Base-by-base conservation (phyloP, 1,284 basidiomycete species). In the Pulchroboletus neoregius region DNA sequence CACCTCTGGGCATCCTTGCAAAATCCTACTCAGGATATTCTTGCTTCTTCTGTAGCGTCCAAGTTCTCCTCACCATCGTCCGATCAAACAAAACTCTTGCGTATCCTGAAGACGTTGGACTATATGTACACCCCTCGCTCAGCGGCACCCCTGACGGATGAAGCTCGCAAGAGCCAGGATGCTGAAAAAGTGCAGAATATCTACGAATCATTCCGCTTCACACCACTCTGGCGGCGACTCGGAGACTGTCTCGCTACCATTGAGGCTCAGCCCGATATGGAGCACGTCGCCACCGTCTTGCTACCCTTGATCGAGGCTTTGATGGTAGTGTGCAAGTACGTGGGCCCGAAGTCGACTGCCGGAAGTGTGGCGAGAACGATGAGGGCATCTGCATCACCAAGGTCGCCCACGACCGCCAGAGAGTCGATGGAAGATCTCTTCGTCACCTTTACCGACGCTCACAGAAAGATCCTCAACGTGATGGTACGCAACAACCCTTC, bases 401-500 rank as follows among this genome's bases (percentile, higher is more conserved):
- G 72, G 53, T 84, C 83, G 2, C 81, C 83, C 12, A 73, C 78
- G 23, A 81, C 79, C 4, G 72, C 82, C 18, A 75, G 76, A 48
- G 85, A 89, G 58, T 79, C 84, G 2, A 84, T 84, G 78, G 88
- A 91, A 53, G 91, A 94, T 53, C 75, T 94, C 22, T 99, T 99
- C 67, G 84, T 97, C 45, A 78, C 81, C 6, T 99, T 99, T 71
- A 99, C 96, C 1, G 94, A 96, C 56, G 79, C 84, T 28, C 96
- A 99, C 65, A 81, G 93, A 56, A 97, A 97, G 68, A 82, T 97
- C 30, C 79, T 99, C 50, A 98, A 98, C 66, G 75, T 94, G 50
- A 97, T 99, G 89, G 95, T 99, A 28, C 87, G 95, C 49, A 97
- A 94, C 67, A 97, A 98, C 62, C 96, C 96, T 2, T 92, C 94